Percentiles rank a stretch among this genome's conserved stretches.
These are phyloP conservation scores for Eucalyptus tenuipes DNA, from an alignment of 345 rosid genomes.

Conservation along the genomic window DNA sequence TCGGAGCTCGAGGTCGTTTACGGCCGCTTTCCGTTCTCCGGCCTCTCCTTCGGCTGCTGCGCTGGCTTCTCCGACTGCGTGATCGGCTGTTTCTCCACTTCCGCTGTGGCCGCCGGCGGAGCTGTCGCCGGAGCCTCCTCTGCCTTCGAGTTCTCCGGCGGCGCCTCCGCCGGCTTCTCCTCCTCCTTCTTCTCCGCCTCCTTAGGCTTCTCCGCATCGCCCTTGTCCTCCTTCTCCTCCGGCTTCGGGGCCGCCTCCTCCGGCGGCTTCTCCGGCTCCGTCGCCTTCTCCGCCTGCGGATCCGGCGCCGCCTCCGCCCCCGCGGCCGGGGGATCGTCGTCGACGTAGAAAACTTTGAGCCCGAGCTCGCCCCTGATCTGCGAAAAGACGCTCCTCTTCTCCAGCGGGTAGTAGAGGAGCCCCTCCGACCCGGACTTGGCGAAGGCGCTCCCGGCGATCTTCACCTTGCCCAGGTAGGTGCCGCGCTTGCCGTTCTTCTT, in stretches of 20 bases:
- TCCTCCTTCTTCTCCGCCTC: slow-evolving; percentile 14
- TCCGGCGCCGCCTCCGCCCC: slow-evolving; percentile 7
- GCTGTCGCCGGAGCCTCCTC: slow-evolving; percentile 8
- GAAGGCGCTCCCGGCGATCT: slow-evolving; percentile 48
- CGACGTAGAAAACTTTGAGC: slow-evolving; percentile 52
- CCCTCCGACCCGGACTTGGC: slow-evolving; percentile 50
- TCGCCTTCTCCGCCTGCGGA: slow-evolving; percentile 22
- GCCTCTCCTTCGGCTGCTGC: slow-evolving; percentile 11
- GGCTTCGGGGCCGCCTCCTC: slow-evolving; percentile 15
- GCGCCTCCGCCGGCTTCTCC: slow-evolving; percentile 4
- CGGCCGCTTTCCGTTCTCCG: background rate
- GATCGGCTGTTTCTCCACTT: slow-evolving; percentile 25
- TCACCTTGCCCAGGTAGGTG: slow-evolving; percentile 70
- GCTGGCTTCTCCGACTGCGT: slow-evolving; percentile 31
- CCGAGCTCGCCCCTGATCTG: slow-evolving; percentile 86
- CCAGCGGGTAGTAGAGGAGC: slow-evolving; percentile 67
- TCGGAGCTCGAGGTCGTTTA: slow-evolving; percentile 40
- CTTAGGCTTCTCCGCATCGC: slow-evolving; percentile 9
- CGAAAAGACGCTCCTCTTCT: slow-evolving; percentile 82
- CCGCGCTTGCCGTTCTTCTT: slow-evolving; percentile 58
- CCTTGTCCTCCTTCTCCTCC: slow-evolving; percentile 24
- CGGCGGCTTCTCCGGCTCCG: slow-evolving; percentile 17
- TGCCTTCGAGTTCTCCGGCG: slow-evolving; percentile 10
- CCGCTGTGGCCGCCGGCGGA: slow-evolving; percentile 21
- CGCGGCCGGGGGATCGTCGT: slow-evolving; percentile 42